Percentiles rank a stretch among this genome's conserved stretches.
These are phyloP conservation scores for Torrubiella hemipterigena DNA, from an alignment of 2,329 filamentous ascomycete genomes.

Conservation along the genomic window DNA sequence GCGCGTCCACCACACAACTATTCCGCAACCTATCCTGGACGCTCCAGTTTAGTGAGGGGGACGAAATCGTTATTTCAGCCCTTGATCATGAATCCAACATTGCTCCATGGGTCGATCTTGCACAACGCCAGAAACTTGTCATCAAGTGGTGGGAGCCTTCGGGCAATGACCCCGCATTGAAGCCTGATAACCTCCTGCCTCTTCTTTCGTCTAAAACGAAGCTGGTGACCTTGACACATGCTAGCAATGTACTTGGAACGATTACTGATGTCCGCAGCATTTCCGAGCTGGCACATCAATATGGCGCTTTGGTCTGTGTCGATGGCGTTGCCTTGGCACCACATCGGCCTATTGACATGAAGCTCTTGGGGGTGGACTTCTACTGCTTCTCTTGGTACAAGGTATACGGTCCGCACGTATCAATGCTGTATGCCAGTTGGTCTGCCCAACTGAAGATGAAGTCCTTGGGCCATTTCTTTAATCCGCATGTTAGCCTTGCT, in stretches of 20 bases:
- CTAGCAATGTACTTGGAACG: constrained; percentile 60
- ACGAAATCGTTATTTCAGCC: constrained; percentile 58
- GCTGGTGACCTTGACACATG: constrained; percentile 62
- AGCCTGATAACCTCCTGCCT: constrained; percentile 39
- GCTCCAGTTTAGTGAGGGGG: constrained; percentile 39
- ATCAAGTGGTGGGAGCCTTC: constrained; percentile 59
- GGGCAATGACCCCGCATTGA: constrained; percentile 44
- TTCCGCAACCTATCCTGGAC: constrained; percentile 57
- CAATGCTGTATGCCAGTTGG: constrained; percentile 54
- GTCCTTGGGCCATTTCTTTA: constrained; percentile 57
- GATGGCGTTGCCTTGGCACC: constrained; percentile 70
- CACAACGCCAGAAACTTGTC: constrained; percentile 43
- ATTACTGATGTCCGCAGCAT: constrained; percentile 53
- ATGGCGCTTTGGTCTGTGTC: constrained; percentile 50
- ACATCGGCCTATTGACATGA: constrained; percentile 58
- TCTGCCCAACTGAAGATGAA: constrained; percentile 41
- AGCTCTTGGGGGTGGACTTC: constrained; percentile 57
- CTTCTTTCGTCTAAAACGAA: constrained; percentile 54
- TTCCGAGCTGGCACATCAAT: constrained; percentile 35
- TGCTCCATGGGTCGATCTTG: constrained; percentile 60
- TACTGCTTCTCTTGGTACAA: constrained; percentile 80
- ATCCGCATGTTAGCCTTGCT: constrained; percentile 43
- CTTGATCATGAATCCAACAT: constrained; percentile 73
- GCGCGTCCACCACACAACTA: constrained; percentile 64
- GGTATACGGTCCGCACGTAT: constrained; percentile 65